Evolutionary conservation across 441 rosid species (phyloP).

Genomic region (Biscutella auriculata): DNA sequence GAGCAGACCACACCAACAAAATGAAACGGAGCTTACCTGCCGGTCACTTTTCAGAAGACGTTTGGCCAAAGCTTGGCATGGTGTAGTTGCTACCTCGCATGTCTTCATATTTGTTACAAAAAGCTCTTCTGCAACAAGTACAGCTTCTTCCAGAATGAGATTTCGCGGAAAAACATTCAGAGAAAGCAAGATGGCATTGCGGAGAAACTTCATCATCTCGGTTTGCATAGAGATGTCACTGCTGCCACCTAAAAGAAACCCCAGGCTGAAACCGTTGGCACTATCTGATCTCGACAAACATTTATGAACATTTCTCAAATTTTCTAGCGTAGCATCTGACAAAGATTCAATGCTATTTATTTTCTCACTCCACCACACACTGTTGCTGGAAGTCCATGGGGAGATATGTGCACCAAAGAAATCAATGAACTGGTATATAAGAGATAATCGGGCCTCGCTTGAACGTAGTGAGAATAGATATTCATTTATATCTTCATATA

Average conservation of each 20-base stretch:
- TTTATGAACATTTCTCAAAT: slow-evolving; percentile 40
- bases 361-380: slow-evolving; percentile 73
- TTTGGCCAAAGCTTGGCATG: slow-evolving; percentile 80
- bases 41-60: slow-evolving; percentile 80
- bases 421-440: slow-evolving; percentile 64
- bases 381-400: slow-evolving; percentile 65
- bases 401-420: slow-evolving; percentile 76
- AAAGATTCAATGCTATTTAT: slow-evolving; percentile 47
- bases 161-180: slow-evolving; percentile 75
- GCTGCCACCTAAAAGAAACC: slow-evolving; percentile 34
- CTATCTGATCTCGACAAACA: slow-evolving; percentile 22
- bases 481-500: slow-evolving; percentile 76
- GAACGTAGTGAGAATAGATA: slow-evolving; percentile 69
- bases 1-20: background rate
- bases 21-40: slow-evolving; percentile 42
- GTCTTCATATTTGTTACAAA: slow-evolving; percentile 46
- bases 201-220: slow-evolving; percentile 68
- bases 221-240: slow-evolving; percentile 36
- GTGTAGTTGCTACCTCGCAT: slow-evolving; percentile 41
- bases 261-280: slow-evolving; percentile 30
- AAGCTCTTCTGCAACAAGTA: slow-evolving; percentile 79
- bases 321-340: slow-evolving; percentile 42
- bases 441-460: slow-evolving; percentile 54
- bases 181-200: slow-evolving; percentile 70
- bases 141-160: slow-evolving; percentile 68